A percentile compares a stretch with the other conserved stretches of the same genome.
These are phyloP conservation scores for Podila clonocystis DNA, from an alignment of 192 early-diverging fungal genomes.

Conservation along the genomic window DNA sequence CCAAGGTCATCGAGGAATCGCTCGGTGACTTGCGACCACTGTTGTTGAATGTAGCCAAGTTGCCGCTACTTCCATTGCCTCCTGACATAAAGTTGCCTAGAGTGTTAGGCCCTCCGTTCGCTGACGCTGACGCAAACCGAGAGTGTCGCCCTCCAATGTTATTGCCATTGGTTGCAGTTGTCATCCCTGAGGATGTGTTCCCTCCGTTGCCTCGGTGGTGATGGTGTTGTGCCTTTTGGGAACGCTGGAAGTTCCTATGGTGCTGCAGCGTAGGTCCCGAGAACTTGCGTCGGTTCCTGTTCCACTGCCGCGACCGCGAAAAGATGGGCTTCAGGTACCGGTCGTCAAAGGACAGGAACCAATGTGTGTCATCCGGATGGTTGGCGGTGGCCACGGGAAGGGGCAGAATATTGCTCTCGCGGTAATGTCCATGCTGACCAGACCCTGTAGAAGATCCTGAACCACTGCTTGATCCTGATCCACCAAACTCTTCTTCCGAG, in stretches of 20 bases:
- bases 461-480: conserved; percentile 27
- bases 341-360: conserved; percentile 89
- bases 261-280: conserved; percentile 40
- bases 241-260: conserved; percentile 15
- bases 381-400: conserved; percentile 33
- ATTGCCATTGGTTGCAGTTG: conserved; percentile 25
- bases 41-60: conserved; percentile 7
- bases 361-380: conserved; percentile 68
- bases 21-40: conserved; percentile 22
- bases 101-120: conserved; percentile 10
- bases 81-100: conserved; percentile 11
- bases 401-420: conserved; percentile 35
- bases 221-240: neutral
- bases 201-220: neutral
- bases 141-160: conserved; percentile 28
- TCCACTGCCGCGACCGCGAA: conserved; percentile 57
- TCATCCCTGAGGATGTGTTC: conserved; percentile 30
- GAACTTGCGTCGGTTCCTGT: conserved; percentile 31
- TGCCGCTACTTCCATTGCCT: conserved; percentile 33
- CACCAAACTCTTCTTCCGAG: conserved; percentile 47
- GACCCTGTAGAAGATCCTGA: conserved; percentile 43
- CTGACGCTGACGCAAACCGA: conserved; percentile 28
- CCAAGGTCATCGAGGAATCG: conserved; percentile 34
- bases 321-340: conserved; percentile 85
- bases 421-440: conserved; percentile 4